These are phyloP conservation scores for Podospora didyma DNA, from an alignment of 495 filamentous ascomycete species.

Conservation along the genomic window DNA sequence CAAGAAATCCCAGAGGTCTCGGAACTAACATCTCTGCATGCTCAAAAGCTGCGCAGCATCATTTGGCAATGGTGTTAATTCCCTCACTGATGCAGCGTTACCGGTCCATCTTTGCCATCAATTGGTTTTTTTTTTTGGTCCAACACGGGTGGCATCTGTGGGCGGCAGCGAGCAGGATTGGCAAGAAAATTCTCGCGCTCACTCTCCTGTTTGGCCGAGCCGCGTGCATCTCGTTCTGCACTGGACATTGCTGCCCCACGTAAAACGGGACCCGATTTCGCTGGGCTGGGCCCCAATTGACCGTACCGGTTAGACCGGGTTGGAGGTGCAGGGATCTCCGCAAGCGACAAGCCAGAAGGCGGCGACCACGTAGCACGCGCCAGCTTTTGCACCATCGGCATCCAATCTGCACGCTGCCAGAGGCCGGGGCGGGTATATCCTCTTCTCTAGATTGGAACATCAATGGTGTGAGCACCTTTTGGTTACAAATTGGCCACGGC, in stretches of 20 bases:
- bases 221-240: neutral
- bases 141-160: neutral
- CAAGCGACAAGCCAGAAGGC: slow-evolving; percentile 34
- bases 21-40: slow-evolving; percentile 12
- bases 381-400: slow-evolving; percentile 21
- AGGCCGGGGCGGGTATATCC: slow-evolving; percentile 18
- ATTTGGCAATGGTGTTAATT: slow-evolving; percentile 11
- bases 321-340: slow-evolving; percentile 21
- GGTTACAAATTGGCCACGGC: neutral
- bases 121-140: neutral
- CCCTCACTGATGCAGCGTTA: slow-evolving; percentile 4
- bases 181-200: slow-evolving; percentile 7
- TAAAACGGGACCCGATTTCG: slow-evolving; percentile 11
- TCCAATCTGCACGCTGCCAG: slow-evolving; percentile 13
- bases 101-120: neutral
- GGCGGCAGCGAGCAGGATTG: neutral
- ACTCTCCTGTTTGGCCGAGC: slow-evolving; percentile 4
- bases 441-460: slow-evolving; percentile 4
- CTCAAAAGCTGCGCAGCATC: neutral
- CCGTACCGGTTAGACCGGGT: neutral
- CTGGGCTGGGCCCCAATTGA: slow-evolving; percentile 4
- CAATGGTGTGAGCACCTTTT: neutral
- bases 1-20: slow-evolving; percentile 6
- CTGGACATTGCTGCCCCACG: slow-evolving; percentile 14
- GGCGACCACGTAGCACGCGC: slow-evolving; percentile 44